Evolutionary conservation across 2,329 filamentous ascomycete genomes (phyloP), one percentile per base, ranked within the genome.

Genomic region (Periglandula ipomoeae): DNA sequence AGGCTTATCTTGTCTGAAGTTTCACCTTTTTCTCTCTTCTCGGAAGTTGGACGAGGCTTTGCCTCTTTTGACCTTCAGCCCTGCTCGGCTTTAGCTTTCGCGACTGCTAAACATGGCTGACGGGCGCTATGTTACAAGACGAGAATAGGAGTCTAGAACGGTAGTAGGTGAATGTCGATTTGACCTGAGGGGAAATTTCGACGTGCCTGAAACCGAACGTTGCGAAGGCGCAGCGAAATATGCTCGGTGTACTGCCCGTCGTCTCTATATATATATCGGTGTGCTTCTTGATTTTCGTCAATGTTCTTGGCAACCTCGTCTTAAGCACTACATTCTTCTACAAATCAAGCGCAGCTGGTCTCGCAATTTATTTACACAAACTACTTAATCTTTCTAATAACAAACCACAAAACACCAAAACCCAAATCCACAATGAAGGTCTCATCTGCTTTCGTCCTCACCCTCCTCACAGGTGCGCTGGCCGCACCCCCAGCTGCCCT

Each of bases 401-500:
- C n/a, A 17, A 20, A 3, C 35, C 17, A 34, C 13, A 34, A 34
- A 30, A 35, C 10, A 35, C 1, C 10, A n/a, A 37, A 11, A 22
- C 38, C 10, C 7, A 22, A 11, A 2, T 13, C 19, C 43, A 46
- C 1, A 37, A 51, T 51, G 49, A 51, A 51, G 49, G n/a, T 45
- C 41, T 48, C 49, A 0, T 15, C 45, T 26, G 46, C 46, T 27
- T 44, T 48, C 34, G n/a, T 51, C 26, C 22, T 51, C 45, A 42
- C 45, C n/a, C 40, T 51, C 40, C 22, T 51, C 27, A 48, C 49
- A 26, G 49, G 49, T 38, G 49, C 45, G 49, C 49, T 50, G 49
- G 49, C 49, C 45, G 35, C 46, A 41, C 46, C 49, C 19, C 44
- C 13, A 11, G 38, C 20, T 6, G 22, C 32, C 10, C 15, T 5